phyloP scores from a whole-genome alignment of 1,284 basidiomycete genomes.

The Chondrostereum purpureum region DNA sequence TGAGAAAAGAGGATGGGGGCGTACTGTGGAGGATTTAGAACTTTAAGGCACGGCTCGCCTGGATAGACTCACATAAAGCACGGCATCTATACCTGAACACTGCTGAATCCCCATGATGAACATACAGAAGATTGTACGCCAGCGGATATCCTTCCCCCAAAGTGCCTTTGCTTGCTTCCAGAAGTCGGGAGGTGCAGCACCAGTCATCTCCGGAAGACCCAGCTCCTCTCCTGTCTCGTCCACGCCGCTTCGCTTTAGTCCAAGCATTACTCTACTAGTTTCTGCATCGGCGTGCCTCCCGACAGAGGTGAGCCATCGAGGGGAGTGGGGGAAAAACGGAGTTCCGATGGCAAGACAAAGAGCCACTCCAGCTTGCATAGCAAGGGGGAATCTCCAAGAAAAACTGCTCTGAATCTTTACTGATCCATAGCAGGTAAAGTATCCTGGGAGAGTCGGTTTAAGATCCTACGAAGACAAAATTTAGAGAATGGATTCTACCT shows the following conservation, averaged over 20 bases:
- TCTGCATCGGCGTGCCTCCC: conserved; percentile 35
- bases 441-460: conserved; percentile 24
- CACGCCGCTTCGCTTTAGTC: conserved; percentile 17
- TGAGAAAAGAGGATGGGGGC: conserved; percentile 46
- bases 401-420: conserved; percentile 30
- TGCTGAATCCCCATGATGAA: conserved; percentile 40
- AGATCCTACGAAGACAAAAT: background rate
- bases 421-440: conserved; percentile 44
- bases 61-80: conserved; percentile 22
- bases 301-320: conserved; percentile 42
- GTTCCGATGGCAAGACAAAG: conserved; percentile 36
- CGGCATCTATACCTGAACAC: conserved; percentile 30
- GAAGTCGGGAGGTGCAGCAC: conserved; percentile 10
- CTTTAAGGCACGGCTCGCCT: conserved; percentile 17
- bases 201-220: conserved; percentile 24
- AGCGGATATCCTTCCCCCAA: conserved; percentile 23
- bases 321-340: conserved; percentile 45
- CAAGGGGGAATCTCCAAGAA: conserved; percentile 44
- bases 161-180: conserved; percentile 21
- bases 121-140: conserved; percentile 35
- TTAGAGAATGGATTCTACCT: conserved; percentile 15
- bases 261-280: conserved; percentile 24
- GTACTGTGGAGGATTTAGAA: conserved; percentile 28
- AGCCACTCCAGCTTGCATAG: conserved; percentile 34
- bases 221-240: conserved; percentile 6